A percentile compares a stretch with the other conserved stretches of the same genome.
phyloP scores from a whole-genome alignment of 345 rosid species.

The Nephelium lappaceum region DNA sequence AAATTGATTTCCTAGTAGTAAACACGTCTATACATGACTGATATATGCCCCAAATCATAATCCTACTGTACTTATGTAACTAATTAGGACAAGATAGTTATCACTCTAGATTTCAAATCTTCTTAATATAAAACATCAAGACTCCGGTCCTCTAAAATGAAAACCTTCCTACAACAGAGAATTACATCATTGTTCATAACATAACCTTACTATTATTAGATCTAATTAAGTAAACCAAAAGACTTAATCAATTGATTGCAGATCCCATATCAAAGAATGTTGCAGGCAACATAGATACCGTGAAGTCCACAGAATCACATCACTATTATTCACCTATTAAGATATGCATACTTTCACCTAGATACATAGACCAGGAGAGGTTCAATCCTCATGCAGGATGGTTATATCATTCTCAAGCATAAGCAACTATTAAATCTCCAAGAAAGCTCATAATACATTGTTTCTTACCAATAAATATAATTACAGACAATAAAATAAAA shows the following conservation, averaged over 20 bases:
- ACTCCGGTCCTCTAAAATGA: not conserved
- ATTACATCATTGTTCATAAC: not conserved
- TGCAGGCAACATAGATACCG: not conserved
- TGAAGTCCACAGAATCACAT: not conserved
- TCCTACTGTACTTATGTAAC: not conserved
- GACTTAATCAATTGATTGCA: not conserved
- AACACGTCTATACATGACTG: not conserved
- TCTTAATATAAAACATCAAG: not conserved
- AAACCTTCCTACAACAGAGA: not conserved
- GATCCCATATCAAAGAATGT: not conserved
- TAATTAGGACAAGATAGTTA: not conserved
- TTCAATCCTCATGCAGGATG: not conserved
- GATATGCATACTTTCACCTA: not conserved
- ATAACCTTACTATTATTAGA: not conserved
- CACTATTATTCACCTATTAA: not conserved
- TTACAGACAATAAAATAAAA: not conserved
- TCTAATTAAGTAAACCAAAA: not conserved
- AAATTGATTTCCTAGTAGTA: not conserved
- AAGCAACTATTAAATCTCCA: not conserved
- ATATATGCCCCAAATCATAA: not conserved
- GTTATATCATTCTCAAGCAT: not conserved
- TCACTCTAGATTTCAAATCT: not conserved
- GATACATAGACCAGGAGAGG: not conserved
- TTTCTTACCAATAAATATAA: not conserved
- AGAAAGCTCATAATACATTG: not conserved